phyloP scores from a whole-genome alignment of 192 early-diverging fungal genomes.

The Mortierella hygrophila region DNA sequence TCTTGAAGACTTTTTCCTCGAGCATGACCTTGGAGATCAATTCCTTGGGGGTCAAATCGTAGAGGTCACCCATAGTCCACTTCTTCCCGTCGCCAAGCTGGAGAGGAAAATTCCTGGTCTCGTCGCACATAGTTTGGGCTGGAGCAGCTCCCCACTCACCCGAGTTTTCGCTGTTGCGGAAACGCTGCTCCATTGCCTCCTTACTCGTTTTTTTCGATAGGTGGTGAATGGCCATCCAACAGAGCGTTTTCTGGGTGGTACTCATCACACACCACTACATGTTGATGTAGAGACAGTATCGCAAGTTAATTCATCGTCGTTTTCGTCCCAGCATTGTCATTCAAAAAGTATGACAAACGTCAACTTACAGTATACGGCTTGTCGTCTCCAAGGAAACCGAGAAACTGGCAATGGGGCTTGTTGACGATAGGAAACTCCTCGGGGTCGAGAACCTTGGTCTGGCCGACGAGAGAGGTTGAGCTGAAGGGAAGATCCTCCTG shows the following conservation, averaged over 20 bases:
- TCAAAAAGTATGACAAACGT: not conserved
- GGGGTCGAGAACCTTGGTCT: slow-evolving; percentile 17
- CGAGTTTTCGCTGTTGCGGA: not conserved
- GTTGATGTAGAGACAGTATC: not conserved
- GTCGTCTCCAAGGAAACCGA: not conserved
- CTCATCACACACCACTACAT: slow-evolving; percentile 14
- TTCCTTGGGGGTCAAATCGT: not conserved
- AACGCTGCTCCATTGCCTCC: not conserved
- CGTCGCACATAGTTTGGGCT: slow-evolving; percentile 7
- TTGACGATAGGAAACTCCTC: slow-evolving; percentile 2
- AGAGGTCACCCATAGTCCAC: not conserved
- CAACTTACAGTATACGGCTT: slow-evolving; percentile 21
- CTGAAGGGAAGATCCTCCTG: not conserved
- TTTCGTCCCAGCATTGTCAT: not conserved
- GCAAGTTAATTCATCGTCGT: not conserved
- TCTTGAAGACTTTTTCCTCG: slow-evolving; percentile 24
- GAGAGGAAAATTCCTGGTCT: not conserved
- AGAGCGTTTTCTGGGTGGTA: slow-evolving; percentile 11
- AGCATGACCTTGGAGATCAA: slow-evolving; percentile 12
- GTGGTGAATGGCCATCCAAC: slow-evolving; percentile 24
- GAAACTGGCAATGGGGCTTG: not conserved
- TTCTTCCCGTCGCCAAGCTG: not conserved
- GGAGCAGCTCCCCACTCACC: slow-evolving; percentile 17
- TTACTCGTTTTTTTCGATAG: not conserved
- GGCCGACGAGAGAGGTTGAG: slow-evolving; percentile 18